Conservation (phyloP, 2,329 filamentous ascomycete genomes). For the Ophiostoma tasmaniense region DNA sequence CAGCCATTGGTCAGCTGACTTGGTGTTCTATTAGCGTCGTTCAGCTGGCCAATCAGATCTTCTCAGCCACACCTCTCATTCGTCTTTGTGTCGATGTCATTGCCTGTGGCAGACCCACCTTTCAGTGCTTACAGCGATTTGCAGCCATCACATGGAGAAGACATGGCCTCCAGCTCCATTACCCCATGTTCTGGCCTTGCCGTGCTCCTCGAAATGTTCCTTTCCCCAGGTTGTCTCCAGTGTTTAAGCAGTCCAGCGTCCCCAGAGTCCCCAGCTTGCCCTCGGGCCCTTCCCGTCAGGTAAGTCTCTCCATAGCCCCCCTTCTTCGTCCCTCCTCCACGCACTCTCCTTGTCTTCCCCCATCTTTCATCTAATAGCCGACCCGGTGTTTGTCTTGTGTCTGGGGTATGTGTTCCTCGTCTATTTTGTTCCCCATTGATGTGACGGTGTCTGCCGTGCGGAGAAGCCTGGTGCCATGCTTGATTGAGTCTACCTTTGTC, state of each 20-base stretch:
- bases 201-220: neutral
- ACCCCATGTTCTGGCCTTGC: conserved; percentile 6
- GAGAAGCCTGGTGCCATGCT: neutral
- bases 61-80: neutral
- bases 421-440: neutral
- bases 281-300: neutral
- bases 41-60: neutral
- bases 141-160: neutral
- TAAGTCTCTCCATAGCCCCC: neutral
- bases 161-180: neutral
- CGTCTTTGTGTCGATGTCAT: neutral
- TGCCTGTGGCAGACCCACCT: neutral
- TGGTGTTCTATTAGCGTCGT: neutral
- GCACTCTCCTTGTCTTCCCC: neutral
- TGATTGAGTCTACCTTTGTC: neutral
- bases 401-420: neutral
- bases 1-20: neutral
- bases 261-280: neutral
- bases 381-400: neutral
- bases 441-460: neutral
- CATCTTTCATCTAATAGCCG: neutral
- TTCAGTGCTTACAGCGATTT: neutral
- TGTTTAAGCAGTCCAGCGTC: neutral
- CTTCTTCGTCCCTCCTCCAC: neutral
- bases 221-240: neutral